Conservation (phyloP, 208 protist genomes). For the Trypanosoma theileri region DNA sequence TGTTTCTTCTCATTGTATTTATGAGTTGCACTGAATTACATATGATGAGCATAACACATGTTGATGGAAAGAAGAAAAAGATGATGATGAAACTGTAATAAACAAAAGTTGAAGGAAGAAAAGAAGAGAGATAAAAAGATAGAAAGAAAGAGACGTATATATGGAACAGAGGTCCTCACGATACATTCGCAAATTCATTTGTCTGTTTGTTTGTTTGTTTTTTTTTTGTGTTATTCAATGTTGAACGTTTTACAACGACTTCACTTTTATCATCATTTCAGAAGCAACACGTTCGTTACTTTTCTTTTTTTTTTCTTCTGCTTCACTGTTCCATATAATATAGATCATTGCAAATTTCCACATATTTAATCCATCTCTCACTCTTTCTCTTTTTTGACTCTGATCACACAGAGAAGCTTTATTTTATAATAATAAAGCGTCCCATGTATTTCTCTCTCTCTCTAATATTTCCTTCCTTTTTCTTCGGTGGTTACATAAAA, state of each 20-base stretch:
- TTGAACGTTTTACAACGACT: not conserved
- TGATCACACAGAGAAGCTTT: too few species aligned
- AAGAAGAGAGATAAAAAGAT: not conserved
- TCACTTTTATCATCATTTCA: too few species aligned
- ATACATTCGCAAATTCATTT: not conserved
- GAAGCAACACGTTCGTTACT: too few species aligned
- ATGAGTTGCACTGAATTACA: too few species aligned
- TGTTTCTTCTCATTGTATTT: too few species aligned
- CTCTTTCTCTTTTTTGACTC: too few species aligned
- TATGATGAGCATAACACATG: too few species aligned
- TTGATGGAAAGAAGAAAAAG: not conserved
- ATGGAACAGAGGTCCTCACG: not conserved
- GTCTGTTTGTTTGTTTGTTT: not conserved
- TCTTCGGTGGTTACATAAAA: not conserved
- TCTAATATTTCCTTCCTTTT: not conserved
- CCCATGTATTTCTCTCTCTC: not conserved
- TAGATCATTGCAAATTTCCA: too few species aligned
- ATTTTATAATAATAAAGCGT: too few species aligned
- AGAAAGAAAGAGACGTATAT: not conserved
- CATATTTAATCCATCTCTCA: too few species aligned
- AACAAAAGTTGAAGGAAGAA: not conserved
- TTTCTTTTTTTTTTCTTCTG: too few species aligned
- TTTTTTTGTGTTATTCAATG: not conserved
- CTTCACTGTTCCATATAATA: too few species aligned
- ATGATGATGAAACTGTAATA: conserved; percentile 8